Percentiles rank a stretch among this genome's conserved stretches.
These are phyloP conservation scores for Eucalyptus sp. DNA, from an alignment of 345 rosid species.

Conservation along the genomic window DNA sequence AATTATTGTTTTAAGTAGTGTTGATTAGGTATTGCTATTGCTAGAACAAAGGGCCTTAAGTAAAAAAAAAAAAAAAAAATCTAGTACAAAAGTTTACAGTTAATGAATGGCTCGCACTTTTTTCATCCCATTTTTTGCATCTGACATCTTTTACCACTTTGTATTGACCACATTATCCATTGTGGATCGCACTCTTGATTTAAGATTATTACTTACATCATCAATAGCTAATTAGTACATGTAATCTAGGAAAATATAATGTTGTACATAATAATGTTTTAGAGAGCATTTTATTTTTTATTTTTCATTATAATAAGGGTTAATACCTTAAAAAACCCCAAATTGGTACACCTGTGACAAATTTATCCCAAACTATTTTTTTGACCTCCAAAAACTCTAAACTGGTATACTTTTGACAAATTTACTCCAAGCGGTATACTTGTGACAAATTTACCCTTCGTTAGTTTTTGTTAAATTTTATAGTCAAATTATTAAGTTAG, in stretches of 20 bases:
- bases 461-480: too few relatives aligned
- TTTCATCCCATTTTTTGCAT: not conserved
- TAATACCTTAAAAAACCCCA: too few relatives aligned
- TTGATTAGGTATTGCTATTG: not conserved
- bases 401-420: too few relatives aligned
- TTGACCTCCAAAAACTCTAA: too few relatives aligned
- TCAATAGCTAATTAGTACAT: not conserved
- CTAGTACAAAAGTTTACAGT: not conserved
- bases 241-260: not conserved
- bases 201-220: not conserved
- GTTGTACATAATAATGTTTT: not conserved
- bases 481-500: too few relatives aligned
- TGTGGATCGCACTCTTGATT: not conserved
- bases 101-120: not conserved
- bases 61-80: not conserved
- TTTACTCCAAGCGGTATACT: too few relatives aligned
- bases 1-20: not conserved
- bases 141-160: not conserved
- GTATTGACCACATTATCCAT: not conserved
- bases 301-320: not conserved
- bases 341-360: too few relatives aligned
- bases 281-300: not conserved
- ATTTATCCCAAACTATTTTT: too few relatives aligned
- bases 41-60: not conserved
- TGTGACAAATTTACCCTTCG: too few relatives aligned